Conservation (phyloP, 2,329 filamentous ascomycete genomes). For the Trematosphaeria pertusa region DNA sequence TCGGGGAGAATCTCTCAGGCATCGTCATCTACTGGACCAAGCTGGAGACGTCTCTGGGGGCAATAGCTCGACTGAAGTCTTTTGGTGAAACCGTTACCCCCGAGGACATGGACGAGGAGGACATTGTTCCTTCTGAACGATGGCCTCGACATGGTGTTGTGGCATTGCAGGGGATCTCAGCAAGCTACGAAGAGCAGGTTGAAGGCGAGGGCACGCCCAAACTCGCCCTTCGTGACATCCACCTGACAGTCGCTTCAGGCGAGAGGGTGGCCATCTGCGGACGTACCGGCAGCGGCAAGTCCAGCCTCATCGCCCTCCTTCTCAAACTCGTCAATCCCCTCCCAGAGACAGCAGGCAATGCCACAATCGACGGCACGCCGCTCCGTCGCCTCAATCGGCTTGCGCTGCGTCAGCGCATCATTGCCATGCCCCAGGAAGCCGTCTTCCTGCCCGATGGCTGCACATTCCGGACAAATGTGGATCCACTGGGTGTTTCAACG, state of each 20-base stretch:
- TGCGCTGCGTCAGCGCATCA: conserved; percentile 37
- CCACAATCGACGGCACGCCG: conserved; percentile 13
- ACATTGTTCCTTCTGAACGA: conserved; percentile 15
- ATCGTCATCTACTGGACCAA: conserved; percentile 20
- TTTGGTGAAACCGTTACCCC: conserved; percentile 17
- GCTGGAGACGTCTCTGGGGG: conserved; percentile 28
- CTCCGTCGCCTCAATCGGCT: conserved; percentile 12
- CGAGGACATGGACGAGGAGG: conserved; percentile 23
- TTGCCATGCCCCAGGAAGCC: conserved; percentile 57
- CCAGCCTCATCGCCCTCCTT: conserved; percentile 12
- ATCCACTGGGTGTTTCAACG: conserved; percentile 44
- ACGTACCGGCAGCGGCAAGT: conserved; percentile 54
- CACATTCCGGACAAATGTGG: conserved; percentile 54
- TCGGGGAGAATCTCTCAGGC: conserved; percentile 14
- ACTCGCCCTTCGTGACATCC: conserved; percentile 35
- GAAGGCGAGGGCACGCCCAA: background rate
- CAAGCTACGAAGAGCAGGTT: conserved; percentile 25
- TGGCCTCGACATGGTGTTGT: conserved; percentile 44
- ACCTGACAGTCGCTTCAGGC: conserved; percentile 52
- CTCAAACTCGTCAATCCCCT: conserved; percentile 18
- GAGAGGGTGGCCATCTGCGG: conserved; percentile 58
- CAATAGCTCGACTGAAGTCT: conserved; percentile 22
- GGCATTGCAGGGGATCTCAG: conserved; percentile 46
- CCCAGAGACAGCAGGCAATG: conserved; percentile 4
- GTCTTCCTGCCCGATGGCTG: conserved; percentile 51